A percentile compares a stretch with the other conserved stretches of the same genome.
Conservation (phyloP, 805 yeast species). For the Yamadazyma phyllophila region DNA sequence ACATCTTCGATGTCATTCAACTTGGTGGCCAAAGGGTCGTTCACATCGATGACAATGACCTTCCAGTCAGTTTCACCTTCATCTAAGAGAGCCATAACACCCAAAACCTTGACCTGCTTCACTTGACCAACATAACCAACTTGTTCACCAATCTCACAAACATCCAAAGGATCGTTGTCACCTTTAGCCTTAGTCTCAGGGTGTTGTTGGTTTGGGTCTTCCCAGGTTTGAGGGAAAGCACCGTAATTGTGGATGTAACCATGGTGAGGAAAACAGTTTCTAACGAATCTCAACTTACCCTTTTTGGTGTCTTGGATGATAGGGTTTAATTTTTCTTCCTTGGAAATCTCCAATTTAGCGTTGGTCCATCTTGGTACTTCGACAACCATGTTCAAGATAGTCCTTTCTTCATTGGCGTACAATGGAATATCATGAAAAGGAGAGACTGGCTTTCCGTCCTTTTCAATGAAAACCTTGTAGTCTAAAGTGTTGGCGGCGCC, state of each 20-base stretch:
- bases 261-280: slow-evolving; percentile 98
- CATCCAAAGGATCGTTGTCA: slow-evolving; percentile 93
- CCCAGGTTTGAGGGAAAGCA: slow-evolving; percentile 96
- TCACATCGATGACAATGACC: slow-evolving; percentile 64
- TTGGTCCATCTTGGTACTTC: slow-evolving; percentile 99
- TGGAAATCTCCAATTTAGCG: slow-evolving; percentile 93
- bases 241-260: slow-evolving; percentile 99
- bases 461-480: slow-evolving; percentile 85
- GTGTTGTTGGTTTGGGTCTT: slow-evolving; percentile 60
- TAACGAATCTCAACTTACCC: slow-evolving; percentile 92
- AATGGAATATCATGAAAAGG: slow-evolving; percentile 81
- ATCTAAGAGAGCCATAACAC: slow-evolving; percentile 75
- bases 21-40: slow-evolving; percentile 62
- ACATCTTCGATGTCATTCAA: slow-evolving; percentile 69
- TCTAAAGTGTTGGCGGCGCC: slow-evolving; percentile 96
- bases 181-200: slow-evolving; percentile 68
- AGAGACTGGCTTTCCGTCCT: slow-evolving; percentile 91
- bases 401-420: slow-evolving; percentile 90
- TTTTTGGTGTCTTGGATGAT: slow-evolving; percentile 96
- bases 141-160: slow-evolving; percentile 48
- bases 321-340: slow-evolving; percentile 83
- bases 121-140: slow-evolving; percentile 51
- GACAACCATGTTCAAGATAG: slow-evolving; percentile 76
- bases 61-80: slow-evolving; percentile 99
- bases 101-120: slow-evolving; percentile 65